Evolutionary conservation across 108 stramenopile species (phyloP), one percentile per base, ranked within the genome.

Genomic region (Skeletonema costatum): DNA sequence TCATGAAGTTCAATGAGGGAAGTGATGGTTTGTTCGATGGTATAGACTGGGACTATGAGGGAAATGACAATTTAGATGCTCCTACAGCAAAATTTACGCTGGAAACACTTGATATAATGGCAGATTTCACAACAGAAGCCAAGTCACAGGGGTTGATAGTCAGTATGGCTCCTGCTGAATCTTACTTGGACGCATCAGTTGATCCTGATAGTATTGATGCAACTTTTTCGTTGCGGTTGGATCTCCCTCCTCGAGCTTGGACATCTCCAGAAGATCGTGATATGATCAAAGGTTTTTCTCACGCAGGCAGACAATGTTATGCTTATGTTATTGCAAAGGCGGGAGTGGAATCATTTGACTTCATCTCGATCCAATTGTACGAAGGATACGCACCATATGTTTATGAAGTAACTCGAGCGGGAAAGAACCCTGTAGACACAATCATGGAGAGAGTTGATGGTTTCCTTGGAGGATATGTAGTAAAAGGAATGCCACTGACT

Each of bases 21-120:
- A 56, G 65, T 61, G 87, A 82, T n/a, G 66, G 82, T 60, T 32
- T 82, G 2, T 93, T 93, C 68, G 86, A 93, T 79, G 92, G 92
- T 19, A 78, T 92, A n/a, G 94, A 95, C 70, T 95, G 90, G 94
- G 94, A 95, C 68, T 80, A 93, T 61, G 94, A 95, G 70, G 94
- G 94, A 48, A 74, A 93, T 71, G 94, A 95, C 64, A 73, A 85
- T 64, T 29, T 80, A 7, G 41, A 63, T 1, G 73, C 78, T 46
- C 87, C 87, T 13, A 86, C 81, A 21, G 70, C 86, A 13, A 46
- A 36, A 2, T 90, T 95, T 68, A 78, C 89, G 0, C 17, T 87
- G 0, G 82, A 84, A 16, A 85, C 83, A 19, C 63, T 92, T 64
- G 80, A 92, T 31, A 82, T 79, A 31, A 89, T 92, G 84, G 90